Evolutionary conservation across 2,329 filamentous ascomycete genomes (phyloP), one percentile per base, ranked within the genome.

Genomic region (Clonostachys solani): DNA sequence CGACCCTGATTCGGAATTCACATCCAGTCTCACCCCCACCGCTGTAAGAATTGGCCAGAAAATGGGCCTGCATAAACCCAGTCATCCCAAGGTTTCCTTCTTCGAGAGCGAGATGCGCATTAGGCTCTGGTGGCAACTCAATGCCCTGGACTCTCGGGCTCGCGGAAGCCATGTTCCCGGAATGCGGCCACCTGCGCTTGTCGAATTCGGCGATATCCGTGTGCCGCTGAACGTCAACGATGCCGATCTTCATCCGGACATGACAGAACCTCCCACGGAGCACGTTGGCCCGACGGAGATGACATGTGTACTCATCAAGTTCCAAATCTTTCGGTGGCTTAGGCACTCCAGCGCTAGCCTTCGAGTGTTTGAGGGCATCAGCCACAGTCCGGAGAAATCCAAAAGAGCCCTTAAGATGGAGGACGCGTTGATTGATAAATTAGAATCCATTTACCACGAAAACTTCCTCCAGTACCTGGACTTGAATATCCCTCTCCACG

Each of bases 141-240:
- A 51, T 12, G 54, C 53, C 0, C 42, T 62, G 0, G 56, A 61
- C 12, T 29, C 23, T 29, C 23, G 23, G 9, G 38, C 49, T 3
- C 36, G 56, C 33, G 23, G 23, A 29, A 29, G 23, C 23, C 23
- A 29, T 29, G 23, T 29, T 42, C 16, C 40, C 23, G 13, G 12
- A 15, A 15, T 13, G 40, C 40, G 17, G 18, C 40, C 12, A 23
- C 23, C 23, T 29, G 23, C 23, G 13, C 15, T 16, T 19, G 37
- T 33, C 10, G 33, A 17, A 13, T 16, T 47, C 13, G 17, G 33
- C 6, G 1, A 40, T 46, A 2, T 33, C 12, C 29, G 38, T 17
- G 10, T 77, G 54, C 78, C 80, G 1, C 60, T 78, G 4, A 83
- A 83, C 47, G 61, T 83, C 44, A 75, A 83, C 45, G 80, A 84